Evolutionary conservation across 2,329 filamentous ascomycete species (phyloP).

Genomic region (Aspergillus ustus): DNA sequence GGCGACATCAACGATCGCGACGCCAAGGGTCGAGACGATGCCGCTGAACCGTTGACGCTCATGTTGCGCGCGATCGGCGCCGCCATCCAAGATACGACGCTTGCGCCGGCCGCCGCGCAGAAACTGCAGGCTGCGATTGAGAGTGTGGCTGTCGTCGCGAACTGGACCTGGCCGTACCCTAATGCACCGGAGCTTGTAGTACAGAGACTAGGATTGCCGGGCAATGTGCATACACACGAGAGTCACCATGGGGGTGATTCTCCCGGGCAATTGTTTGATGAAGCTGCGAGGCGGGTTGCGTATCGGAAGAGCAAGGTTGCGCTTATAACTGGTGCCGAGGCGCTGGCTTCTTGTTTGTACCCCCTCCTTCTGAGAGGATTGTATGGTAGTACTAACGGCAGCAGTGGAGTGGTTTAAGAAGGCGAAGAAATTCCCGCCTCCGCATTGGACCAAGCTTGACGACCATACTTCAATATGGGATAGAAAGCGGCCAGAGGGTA

Average conservation of each 20-base stretch:
- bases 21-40: conserved; percentile 55
- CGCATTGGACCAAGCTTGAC: conserved; percentile 55
- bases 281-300: conserved; percentile 63
- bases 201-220: conserved; percentile 52
- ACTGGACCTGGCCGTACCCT: conserved; percentile 64
- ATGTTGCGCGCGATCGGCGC: conserved; percentile 61
- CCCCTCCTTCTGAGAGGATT: not conserved
- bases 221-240: conserved; percentile 53
- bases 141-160: conserved; percentile 63
- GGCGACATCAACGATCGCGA: conserved; percentile 63
- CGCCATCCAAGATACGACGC: conserved; percentile 54
- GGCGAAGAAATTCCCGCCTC: conserved; percentile 60
- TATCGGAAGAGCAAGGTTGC: conserved; percentile 60
- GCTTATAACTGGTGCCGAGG: conserved; percentile 67
- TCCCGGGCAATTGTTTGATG: conserved; percentile 66
- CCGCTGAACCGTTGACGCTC: conserved; percentile 62
- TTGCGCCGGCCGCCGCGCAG: conserved; percentile 27
- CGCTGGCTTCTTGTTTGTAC: conserved; percentile 58
- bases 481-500: conserved; percentile 11
- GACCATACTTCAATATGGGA: conserved; percentile 44
- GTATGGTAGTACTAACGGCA: not conserved
- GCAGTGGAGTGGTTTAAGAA: conserved; percentile 15
- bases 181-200: conserved; percentile 62
- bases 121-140: conserved; percentile 57
- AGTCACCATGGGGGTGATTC: conserved; percentile 68